Percentiles rank a stretch among this genome's conserved stretches.
Evolutionary conservation across 805 yeast genomes (phyloP).

Genomic region (Brettanomyces sp.): DNA sequence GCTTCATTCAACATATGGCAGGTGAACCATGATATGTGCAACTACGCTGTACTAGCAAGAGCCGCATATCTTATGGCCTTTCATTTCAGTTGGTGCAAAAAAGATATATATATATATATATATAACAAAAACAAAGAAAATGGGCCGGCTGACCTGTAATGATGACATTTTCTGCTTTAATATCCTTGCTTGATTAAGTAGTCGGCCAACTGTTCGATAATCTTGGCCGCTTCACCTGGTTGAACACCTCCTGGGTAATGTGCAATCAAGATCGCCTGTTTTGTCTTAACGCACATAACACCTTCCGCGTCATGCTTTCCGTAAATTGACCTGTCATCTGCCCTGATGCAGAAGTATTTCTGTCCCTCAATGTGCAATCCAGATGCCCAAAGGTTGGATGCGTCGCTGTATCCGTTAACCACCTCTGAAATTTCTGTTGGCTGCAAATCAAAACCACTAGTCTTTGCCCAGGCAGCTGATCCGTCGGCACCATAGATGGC

Average conservation of each 20-base stretch:
- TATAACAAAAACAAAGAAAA: background rate
- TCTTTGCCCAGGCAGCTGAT: conserved; percentile 87
- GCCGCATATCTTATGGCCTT: no score
- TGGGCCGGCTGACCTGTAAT: no score
- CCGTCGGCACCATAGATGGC: conserved; percentile 93
- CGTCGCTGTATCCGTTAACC: conserved; percentile 73
- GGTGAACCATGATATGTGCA: no score
- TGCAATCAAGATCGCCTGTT: conserved; percentile 86
- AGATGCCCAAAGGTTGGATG: conserved; percentile 67
- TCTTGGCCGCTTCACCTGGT: conserved; percentile 91
- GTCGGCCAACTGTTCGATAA: conserved; percentile 93
- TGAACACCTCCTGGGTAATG: conserved; percentile 88
- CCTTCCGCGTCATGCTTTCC: conserved; percentile 90
- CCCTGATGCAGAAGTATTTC: conserved; percentile 80
- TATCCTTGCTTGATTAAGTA: conserved; percentile 83
- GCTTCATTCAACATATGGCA: no score
- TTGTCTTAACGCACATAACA: conserved; percentile 82
- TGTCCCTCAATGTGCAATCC: conserved; percentile 82
- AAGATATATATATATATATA: no score
- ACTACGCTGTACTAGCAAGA: no score
- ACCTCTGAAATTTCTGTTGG: conserved; percentile 65
- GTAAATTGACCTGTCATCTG: conserved; percentile 88
- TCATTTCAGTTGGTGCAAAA: no score
- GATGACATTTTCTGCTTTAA: conserved; percentile 23
- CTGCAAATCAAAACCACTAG: conserved; percentile 55